These are phyloP conservation scores for Trypanosoma lewisi DNA, from an alignment of 208 protist genomes.

Conservation along the genomic window DNA sequence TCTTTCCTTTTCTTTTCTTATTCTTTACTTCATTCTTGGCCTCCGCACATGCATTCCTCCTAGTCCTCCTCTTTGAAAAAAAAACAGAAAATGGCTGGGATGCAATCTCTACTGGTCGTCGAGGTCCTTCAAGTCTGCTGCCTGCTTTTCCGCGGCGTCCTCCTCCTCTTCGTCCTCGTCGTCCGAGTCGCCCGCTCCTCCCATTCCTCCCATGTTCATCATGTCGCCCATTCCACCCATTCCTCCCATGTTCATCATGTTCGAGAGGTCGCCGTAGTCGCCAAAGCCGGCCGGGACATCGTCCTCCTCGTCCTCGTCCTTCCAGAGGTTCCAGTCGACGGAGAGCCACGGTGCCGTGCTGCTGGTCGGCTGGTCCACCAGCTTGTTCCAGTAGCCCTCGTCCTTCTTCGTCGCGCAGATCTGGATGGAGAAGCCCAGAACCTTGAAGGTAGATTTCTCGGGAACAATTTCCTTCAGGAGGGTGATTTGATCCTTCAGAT, in stretches of 20 bases:
- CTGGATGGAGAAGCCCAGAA: conserved; percentile 79
- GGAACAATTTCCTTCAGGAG: conserved; percentile 85
- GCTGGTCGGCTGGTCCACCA: conserved; percentile 70
- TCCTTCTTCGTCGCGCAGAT: conserved; percentile 90
- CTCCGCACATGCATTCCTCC: too few relatives aligned
- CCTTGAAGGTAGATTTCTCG: conserved; percentile 80
- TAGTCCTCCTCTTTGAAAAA: too few relatives aligned
- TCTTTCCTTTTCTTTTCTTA: not conserved
- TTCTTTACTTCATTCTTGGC: conserved; percentile 1
- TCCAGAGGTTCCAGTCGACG: conserved; percentile 91
- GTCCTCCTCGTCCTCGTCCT: conserved; percentile 88
- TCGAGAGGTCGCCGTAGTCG: conserved; percentile 76
- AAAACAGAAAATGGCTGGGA: too few relatives aligned
- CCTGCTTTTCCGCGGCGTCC: not conserved
- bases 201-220: conserved; percentile 63
- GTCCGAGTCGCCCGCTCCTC: conserved; percentile 33
- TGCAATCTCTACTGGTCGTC: conserved; percentile 31
- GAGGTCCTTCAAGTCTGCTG: conserved; percentile 62
- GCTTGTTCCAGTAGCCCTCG: conserved; percentile 81
- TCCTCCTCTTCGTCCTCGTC: conserved; percentile 42
- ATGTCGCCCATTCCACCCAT: conserved; percentile 52
- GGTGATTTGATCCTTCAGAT: conserved; percentile 64
- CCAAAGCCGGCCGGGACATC: conserved; percentile 69
- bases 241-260: conserved; percentile 60
- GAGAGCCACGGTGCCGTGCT: conserved; percentile 82